A percentile compares a stretch with the other conserved stretches of the same genome.
These are phyloP conservation scores for Lentinus tigrinus DNA, from an alignment of 768 basidiomycete species.

Conservation along the genomic window DNA sequence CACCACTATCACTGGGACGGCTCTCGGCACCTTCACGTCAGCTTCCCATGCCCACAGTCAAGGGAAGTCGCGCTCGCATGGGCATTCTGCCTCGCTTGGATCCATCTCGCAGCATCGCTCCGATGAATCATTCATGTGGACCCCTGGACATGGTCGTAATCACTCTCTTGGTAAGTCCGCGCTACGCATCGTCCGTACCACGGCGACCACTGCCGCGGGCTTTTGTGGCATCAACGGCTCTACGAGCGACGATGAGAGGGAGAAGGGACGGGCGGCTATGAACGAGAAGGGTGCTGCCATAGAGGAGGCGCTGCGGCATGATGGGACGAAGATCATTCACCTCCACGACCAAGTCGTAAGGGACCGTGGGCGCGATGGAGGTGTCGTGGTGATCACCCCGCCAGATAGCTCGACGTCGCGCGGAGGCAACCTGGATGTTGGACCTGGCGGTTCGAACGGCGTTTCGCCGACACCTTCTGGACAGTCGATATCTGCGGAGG, in stretches of 20 bases:
- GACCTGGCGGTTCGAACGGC: slow-evolving; percentile 12
- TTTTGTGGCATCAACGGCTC: slow-evolving; percentile 24
- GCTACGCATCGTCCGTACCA: slow-evolving; percentile 31
- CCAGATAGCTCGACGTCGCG: not conserved
- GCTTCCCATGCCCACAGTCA: slow-evolving; percentile 12
- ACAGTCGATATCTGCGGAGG: slow-evolving; percentile 23
- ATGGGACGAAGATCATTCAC: slow-evolving; percentile 26
- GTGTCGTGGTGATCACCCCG: slow-evolving; percentile 19
- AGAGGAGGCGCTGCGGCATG: slow-evolving; percentile 22
- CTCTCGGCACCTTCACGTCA: slow-evolving; percentile 25
- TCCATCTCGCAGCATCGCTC: slow-evolving; percentile 26
- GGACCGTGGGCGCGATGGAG: slow-evolving; percentile 2
- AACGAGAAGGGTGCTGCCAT: slow-evolving; percentile 21
- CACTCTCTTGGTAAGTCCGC: slow-evolving; percentile 41
- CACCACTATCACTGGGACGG: slow-evolving; percentile 22
- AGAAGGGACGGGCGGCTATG: slow-evolving; percentile 2
- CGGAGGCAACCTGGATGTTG: not conserved
- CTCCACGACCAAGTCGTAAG: slow-evolving; percentile 20
- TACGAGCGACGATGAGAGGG: slow-evolving; percentile 1
- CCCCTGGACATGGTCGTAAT: slow-evolving; percentile 32
- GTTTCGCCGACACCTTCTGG: slow-evolving; percentile 33
- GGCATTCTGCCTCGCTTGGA: slow-evolving; percentile 35
- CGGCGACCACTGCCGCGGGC: slow-evolving; percentile 32
- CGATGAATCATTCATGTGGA: slow-evolving; percentile 25
- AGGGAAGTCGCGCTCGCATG: slow-evolving; percentile 29